Percentiles rank a stretch among this genome's conserved stretches.
These are phyloP conservation scores for Leccinum fallax DNA, from an alignment of 1,284 basidiomycete species.

Conservation along the genomic window DNA sequence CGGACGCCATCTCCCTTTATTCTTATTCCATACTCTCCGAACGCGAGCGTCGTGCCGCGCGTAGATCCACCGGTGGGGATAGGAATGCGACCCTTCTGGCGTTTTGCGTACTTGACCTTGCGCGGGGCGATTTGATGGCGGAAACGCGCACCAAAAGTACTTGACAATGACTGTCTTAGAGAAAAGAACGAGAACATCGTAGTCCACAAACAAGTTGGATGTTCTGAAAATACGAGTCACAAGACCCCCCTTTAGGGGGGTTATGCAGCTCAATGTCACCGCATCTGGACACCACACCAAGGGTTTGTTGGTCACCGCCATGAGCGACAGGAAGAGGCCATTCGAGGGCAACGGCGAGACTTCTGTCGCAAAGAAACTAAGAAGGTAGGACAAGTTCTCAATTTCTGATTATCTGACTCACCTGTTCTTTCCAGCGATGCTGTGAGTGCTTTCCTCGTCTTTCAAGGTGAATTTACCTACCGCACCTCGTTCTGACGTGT, in stretches of 20 bases:
- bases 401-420: constrained; percentile 15
- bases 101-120: constrained; percentile 79
- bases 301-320: constrained; percentile 24
- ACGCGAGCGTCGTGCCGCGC: constrained; percentile 91
- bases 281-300: not conserved
- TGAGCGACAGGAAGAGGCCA: constrained; percentile 54
- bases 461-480: constrained; percentile 71
- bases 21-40: constrained; percentile 90
- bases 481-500: constrained; percentile 53
- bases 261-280: not conserved
- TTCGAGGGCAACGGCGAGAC: constrained; percentile 54
- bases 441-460: constrained; percentile 55
- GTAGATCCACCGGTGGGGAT: constrained; percentile 88
- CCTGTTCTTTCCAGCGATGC: constrained; percentile 49
- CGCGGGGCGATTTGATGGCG: constrained; percentile 75
- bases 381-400: constrained; percentile 53
- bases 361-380: constrained; percentile 61
- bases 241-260: not conserved
- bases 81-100: constrained; percentile 86
- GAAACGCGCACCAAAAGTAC: constrained; percentile 32
- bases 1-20: constrained; percentile 83
- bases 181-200: constrained; percentile 27
- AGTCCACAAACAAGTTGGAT: not conserved
- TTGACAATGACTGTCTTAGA: constrained; percentile 19
- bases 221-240: not conserved